These are phyloP conservation scores for Annulohypoxylon nitens DNA, from an alignment of 495 filamentous ascomycete genomes.

Conservation along the genomic window DNA sequence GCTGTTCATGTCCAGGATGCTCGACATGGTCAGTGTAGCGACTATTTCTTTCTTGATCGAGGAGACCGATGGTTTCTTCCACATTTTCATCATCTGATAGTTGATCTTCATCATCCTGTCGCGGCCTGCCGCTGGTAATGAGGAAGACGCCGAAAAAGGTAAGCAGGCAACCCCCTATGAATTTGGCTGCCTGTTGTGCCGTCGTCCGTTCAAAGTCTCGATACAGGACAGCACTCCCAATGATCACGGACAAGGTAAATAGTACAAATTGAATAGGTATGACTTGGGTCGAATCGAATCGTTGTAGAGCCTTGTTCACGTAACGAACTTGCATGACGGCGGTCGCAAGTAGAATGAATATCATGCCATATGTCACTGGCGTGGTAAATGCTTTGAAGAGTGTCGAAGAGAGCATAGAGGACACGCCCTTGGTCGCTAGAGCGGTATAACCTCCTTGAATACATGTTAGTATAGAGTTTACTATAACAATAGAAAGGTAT, in stretches of 20 bases:
- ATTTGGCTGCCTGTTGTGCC: constrained; percentile 77
- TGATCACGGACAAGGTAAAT: constrained; percentile 94
- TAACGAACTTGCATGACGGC: constrained; percentile 97
- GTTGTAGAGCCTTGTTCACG: constrained; percentile 91
- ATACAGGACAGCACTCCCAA: constrained; percentile 92
- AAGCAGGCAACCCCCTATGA: constrained; percentile 86
- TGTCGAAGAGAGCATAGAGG: constrained; percentile 90
- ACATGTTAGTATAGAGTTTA: constrained; percentile 50
- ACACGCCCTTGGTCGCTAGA: constrained; percentile 94
- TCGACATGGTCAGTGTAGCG: constrained; percentile 43
- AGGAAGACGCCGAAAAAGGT: constrained; percentile 96
- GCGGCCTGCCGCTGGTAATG: constrained; percentile 79
- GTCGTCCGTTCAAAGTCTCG: constrained; percentile 90
- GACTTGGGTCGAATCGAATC: constrained; percentile 96
- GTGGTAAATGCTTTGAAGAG: constrained; percentile 89
- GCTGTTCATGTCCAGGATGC: constrained; percentile 38
- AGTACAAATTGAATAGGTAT: constrained; percentile 97
- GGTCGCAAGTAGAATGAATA: constrained; percentile 80
- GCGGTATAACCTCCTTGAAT: constrained; percentile 88
- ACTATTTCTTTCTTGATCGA: constrained; percentile 53
- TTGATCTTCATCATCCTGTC: constrained; percentile 66
- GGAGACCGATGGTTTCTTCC: constrained; percentile 64
- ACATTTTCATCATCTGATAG: constrained; percentile 66
- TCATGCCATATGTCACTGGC: constrained; percentile 87
- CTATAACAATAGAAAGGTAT: not conserved